phyloP scores from a whole-genome alignment of 208 protist genomes.

The Endotrypanum monterogeii region DNA sequence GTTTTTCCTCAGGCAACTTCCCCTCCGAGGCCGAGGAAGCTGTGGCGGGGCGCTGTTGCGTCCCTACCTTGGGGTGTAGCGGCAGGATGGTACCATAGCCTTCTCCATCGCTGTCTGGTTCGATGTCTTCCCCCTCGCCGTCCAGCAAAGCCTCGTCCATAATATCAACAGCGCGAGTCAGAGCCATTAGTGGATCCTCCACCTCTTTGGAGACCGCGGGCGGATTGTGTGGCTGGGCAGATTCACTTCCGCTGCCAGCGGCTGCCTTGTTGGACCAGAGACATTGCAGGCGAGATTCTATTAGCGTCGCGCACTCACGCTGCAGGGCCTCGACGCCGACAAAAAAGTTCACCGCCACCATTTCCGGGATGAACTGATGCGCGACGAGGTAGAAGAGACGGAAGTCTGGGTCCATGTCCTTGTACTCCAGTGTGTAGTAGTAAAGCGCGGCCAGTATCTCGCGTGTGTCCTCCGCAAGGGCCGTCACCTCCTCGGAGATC shows the following conservation, averaged over 20 bases:
- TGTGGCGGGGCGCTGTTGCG: not conserved
- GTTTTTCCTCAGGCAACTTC: not conserved
- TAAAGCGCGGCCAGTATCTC: conserved; percentile 80
- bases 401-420: conserved; percentile 78
- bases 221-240: not conserved
- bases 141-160: conserved; percentile 70
- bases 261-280: not conserved
- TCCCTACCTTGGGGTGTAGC: conserved; percentile 12
- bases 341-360: conserved; percentile 88
- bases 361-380: conserved; percentile 83
- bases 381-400: conserved; percentile 85
- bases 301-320: conserved; percentile 31
- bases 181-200: conserved; percentile 46
- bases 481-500: conserved; percentile 40
- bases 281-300: conserved; percentile 22
- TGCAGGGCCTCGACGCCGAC: conserved; percentile 69
- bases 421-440: conserved; percentile 85
- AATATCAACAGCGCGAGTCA: conserved; percentile 39
- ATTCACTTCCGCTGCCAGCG: not conserved
- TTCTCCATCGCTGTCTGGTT: conserved; percentile 84
- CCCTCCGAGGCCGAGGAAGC: not conserved
- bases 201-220: conserved; percentile 2
- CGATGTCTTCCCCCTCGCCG: conserved; percentile 56
- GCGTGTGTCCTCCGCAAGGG: conserved; percentile 39
- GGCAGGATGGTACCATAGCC: conserved; percentile 77